Percentiles rank a stretch among this genome's conserved stretches.
Conservation (phyloP, 176 grass and related monocot species). For the Phragmites australis region DNA sequence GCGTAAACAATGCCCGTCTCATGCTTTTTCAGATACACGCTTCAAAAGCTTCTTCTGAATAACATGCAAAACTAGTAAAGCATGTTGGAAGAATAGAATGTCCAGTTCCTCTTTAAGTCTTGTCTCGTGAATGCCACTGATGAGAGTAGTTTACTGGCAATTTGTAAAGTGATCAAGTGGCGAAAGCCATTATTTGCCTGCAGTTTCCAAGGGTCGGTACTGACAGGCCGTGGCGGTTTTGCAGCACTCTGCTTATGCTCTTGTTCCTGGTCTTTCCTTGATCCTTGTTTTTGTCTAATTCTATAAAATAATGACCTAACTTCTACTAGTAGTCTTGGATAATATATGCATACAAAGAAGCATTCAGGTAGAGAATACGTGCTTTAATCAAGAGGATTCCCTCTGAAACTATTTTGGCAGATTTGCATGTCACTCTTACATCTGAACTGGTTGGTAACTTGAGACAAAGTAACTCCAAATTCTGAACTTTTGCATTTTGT, state of each 20-base stretch:
- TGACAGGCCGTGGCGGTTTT: background rate
- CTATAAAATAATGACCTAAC: background rate
- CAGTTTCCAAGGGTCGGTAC: background rate
- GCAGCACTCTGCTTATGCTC: background rate
- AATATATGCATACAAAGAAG: background rate
- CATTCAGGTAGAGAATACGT: background rate
- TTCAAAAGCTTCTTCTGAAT: constrained; percentile 38
- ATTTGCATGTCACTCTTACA: background rate
- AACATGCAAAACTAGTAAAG: constrained; percentile 27
- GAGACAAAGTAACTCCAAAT: background rate
- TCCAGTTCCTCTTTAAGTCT: background rate
- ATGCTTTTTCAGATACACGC: constrained; percentile 45
- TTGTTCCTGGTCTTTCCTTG: background rate
- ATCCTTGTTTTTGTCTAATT: background rate
- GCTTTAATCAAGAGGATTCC: background rate
- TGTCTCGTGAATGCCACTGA: background rate
- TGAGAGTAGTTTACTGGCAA: background rate
- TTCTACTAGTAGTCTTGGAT: background rate
- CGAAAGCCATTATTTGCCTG: background rate
- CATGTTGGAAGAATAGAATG: constrained; percentile 26
- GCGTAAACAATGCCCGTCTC: constrained; percentile 20
- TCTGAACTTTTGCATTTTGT: constrained; percentile 23
- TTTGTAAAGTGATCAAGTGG: background rate
- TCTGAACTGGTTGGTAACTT: background rate
- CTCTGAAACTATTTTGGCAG: background rate